These are phyloP conservation scores for Halophytophthora polymorphica DNA, from an alignment of 352 stramenopile species.

Conservation along the genomic window DNA sequence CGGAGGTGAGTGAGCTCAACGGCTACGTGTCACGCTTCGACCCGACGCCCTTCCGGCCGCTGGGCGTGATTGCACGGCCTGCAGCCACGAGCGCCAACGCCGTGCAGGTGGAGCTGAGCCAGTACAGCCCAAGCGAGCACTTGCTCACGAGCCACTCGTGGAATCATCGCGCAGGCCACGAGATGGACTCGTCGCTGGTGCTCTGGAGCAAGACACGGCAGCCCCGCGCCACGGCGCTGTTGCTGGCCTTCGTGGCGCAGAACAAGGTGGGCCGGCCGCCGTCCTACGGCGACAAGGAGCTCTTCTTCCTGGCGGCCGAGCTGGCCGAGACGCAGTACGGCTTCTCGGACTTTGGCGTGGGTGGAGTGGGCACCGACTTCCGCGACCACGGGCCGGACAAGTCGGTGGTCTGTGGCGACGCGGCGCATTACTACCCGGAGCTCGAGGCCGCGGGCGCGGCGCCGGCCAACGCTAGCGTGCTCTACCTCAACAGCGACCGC, in stretches of 20 bases:
- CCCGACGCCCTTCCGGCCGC: slow-evolving; percentile 31
- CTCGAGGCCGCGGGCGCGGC: slow-evolving; percentile 6
- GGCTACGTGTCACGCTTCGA: slow-evolving; percentile 58
- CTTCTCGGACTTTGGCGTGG: slow-evolving; percentile 67
- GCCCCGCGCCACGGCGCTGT: slow-evolving; percentile 60
- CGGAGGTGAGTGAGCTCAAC: slow-evolving; percentile 34
- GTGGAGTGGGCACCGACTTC: slow-evolving; percentile 42
- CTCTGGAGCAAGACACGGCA: slow-evolving; percentile 71
- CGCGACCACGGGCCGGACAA: slow-evolving; percentile 27
- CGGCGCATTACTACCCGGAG: slow-evolving; percentile 55
- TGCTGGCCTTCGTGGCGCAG: slow-evolving; percentile 48
- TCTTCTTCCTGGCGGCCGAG: slow-evolving; percentile 74
- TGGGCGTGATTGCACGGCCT: slow-evolving; percentile 30
- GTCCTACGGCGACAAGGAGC: slow-evolving; percentile 73
- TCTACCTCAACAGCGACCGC: slow-evolving; percentile 75
- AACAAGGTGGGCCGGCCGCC: slow-evolving; percentile 35
- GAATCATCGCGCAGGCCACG: slow-evolving; percentile 59
- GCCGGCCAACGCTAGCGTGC: slow-evolving; percentile 20
- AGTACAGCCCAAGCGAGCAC: slow-evolving; percentile 57
- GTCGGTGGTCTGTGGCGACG: slow-evolving; percentile 48
- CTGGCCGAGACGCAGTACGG: slow-evolving; percentile 65
- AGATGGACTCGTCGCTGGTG: slow-evolving; percentile 76
- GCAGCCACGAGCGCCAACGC: slow-evolving; percentile 24
- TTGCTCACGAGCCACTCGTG: slow-evolving; percentile 57
- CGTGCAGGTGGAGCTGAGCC: slow-evolving; percentile 20